Evolutionary conservation across 1,284 basidiomycete species (phyloP).

Genomic region (Vanrija pseudolonga): DNA sequence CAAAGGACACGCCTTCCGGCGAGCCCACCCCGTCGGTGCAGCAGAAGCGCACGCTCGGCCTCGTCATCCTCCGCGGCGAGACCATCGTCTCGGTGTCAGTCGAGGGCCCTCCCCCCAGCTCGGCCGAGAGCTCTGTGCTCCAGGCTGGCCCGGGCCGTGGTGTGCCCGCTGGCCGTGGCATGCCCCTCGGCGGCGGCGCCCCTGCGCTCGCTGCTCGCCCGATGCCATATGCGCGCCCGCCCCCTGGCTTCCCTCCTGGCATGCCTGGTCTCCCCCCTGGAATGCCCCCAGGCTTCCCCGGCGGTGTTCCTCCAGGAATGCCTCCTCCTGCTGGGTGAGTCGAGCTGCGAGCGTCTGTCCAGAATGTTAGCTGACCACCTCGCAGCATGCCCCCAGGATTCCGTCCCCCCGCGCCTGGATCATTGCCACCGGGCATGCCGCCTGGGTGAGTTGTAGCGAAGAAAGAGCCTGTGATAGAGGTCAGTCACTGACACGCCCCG

Average conservation of each 20-base stretch:
- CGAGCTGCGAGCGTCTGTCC: constrained; percentile 3
- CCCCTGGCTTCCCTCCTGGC: constrained; percentile 64
- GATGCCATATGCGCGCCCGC: constrained; percentile 66
- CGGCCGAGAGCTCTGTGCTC: constrained; percentile 64
- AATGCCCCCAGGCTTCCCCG: constrained; percentile 49
- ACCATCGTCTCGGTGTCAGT: constrained; percentile 92
- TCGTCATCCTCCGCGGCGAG: constrained; percentile 95
- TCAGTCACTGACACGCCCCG: background rate
- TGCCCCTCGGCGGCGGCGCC: constrained; percentile 89
- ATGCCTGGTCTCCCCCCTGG: constrained; percentile 54
- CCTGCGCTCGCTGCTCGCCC: constrained; percentile 73
- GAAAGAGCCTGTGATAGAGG: no score
- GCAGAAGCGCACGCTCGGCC: constrained; percentile 90
- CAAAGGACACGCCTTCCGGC: constrained; percentile 41
- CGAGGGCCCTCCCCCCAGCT: constrained; percentile 95
- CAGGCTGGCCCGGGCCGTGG: constrained; percentile 83
- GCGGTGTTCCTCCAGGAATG: constrained; percentile 39
- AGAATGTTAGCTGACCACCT: constrained; percentile 3
- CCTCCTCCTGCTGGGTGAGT: constrained; percentile 30
- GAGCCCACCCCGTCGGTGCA: constrained; percentile 76
- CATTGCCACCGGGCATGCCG: constrained; percentile 17
- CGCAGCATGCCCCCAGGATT: constrained; percentile 1
- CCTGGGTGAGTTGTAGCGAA: constrained; percentile 37
- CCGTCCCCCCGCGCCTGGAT: background rate
- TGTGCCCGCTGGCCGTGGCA: constrained; percentile 92